Evolutionary conservation across 2,329 filamentous ascomycete genomes (phyloP), one percentile per base, ranked within the genome.

Genomic region (Myriangium duriaei): DNA sequence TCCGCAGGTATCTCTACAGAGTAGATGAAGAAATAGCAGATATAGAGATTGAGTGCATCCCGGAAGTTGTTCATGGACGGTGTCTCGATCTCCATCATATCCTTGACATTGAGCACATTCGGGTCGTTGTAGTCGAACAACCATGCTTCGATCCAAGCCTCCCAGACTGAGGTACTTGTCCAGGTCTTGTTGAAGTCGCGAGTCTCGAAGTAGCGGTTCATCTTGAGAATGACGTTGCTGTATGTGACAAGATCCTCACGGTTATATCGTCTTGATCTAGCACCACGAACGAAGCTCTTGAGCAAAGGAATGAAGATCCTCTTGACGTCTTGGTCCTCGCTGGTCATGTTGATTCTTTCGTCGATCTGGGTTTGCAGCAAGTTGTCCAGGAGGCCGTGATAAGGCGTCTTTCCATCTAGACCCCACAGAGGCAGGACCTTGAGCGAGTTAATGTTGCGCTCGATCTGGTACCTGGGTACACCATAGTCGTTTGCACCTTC

Each of bases 401-500:
- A 65, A 1, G 69, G 65, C 3, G 61, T 68, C 37, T 68, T 60
- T 34, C 65, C 64, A 42, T 72, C 69, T 34, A 72, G 50, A 3
- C 69, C 69, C 69, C 69, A 72, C 1, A 72, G 59, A 3, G 69
- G 68, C 24, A 72, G 56, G 12, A 71, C 56, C 45, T 70, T 71
- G 41, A 72, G 51, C 1, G 68, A 71, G 47, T 70, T 65, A 7
- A 72, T 61, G 40, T 71, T 72, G 46, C 62, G 62, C 52, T 72
- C 69, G 1, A 69, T 67, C 49, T 72, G 69, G 51, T 70, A 69
- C 12, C 69, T 64, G 4, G 69, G 69, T 13, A 71, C 60, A 18
- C 69, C 69, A 43, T 64, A 72, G 42, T 72, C 69, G 46, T 70
- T 71, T 6, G 68, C 68, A 4, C 66, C 66, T 52, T 72, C 69